A percentile compares a stretch with the other conserved stretches of the same genome.
phyloP scores from a whole-genome alignment of 768 basidiomycete species.

The Clathrus columnatus region DNA sequence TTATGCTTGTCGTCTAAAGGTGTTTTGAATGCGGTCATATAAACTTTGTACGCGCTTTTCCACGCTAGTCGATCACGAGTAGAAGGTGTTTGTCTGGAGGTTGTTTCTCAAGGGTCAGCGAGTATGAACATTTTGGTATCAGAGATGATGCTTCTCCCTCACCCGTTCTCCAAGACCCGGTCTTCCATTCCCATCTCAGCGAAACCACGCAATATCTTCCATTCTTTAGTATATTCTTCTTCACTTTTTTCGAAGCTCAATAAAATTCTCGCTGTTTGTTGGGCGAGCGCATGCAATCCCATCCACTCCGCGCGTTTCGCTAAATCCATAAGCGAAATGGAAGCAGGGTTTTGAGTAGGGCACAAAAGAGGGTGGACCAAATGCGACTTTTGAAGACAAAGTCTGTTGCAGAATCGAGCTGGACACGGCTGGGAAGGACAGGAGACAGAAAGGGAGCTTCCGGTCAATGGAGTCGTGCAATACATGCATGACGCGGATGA shows the following conservation, averaged over 20 bases:
- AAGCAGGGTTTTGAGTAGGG: conserved; percentile 63
- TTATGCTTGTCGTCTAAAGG: conserved; percentile 42
- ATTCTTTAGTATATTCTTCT: conserved; percentile 36
- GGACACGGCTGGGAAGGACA: conserved; percentile 49
- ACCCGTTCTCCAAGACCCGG: conserved; percentile 41
- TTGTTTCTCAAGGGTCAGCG: background rate
- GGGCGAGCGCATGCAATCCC: conserved; percentile 64
- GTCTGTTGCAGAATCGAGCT: conserved; percentile 69
- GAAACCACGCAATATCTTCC: conserved; percentile 47
- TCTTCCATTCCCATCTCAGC: conserved; percentile 77
- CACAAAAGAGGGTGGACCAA: conserved; percentile 64
- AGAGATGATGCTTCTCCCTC: background rate
- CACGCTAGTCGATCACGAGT: conserved; percentile 46
- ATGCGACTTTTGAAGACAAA: conserved; percentile 60
- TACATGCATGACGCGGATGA: conserved; percentile 54
- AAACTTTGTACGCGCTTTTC: conserved; percentile 54
- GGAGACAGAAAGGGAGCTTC: conserved; percentile 28
- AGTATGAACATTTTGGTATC: background rate
- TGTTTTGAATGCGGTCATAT: conserved; percentile 52
- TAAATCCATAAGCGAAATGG: conserved; percentile 48
- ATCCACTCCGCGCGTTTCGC: conserved; percentile 60
- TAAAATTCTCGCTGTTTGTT: conserved; percentile 56
- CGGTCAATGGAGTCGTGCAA: conserved; percentile 59
- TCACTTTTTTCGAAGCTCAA: conserved; percentile 42
- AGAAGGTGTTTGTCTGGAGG: conserved; percentile 12